These are phyloP conservation scores for Coriolopsis trogii DNA, from an alignment of 1,284 basidiomycete genomes.

Conservation along the genomic window DNA sequence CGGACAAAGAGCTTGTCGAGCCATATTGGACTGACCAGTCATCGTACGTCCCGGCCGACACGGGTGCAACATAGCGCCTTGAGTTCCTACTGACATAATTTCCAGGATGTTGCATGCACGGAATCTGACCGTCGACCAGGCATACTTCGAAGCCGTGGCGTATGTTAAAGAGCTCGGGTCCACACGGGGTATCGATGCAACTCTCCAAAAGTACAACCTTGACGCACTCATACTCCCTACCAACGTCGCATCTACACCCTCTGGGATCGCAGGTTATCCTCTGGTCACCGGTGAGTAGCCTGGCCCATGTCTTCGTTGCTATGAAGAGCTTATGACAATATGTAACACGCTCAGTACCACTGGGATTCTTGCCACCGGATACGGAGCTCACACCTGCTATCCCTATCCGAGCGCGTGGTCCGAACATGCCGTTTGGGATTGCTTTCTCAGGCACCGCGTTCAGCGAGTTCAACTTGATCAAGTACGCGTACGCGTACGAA, in stretches of 20 bases:
- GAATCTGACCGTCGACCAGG: conserved; percentile 38
- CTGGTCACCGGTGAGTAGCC: conserved; percentile 49
- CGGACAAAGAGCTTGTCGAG: conserved; percentile 41
- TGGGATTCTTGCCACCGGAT: conserved; percentile 62
- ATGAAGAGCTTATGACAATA: background rate
- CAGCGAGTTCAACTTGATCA: conserved; percentile 50
- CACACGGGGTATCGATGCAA: conserved; percentile 48
- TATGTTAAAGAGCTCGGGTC: conserved; percentile 41
- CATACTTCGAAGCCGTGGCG: conserved; percentile 42
- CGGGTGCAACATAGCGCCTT: no score
- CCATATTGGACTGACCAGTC: conserved; percentile 46
- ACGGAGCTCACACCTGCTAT: conserved; percentile 36
- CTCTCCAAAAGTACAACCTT: conserved; percentile 42
- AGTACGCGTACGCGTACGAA: conserved; percentile 56
- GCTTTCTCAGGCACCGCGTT: conserved; percentile 51
- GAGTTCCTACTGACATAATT: conserved; percentile 1
- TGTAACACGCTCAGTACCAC: conserved; percentile 48
- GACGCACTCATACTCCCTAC: conserved; percentile 64
- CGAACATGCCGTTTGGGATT: conserved; percentile 52
- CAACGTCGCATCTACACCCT: conserved; percentile 37
- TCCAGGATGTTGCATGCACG: no score
- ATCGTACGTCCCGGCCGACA: conserved; percentile 32
- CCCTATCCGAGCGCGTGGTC: conserved; percentile 38
- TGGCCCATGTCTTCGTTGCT: background rate
- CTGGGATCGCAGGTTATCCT: conserved; percentile 62